These are phyloP conservation scores for Trametes hirsuta DNA, from an alignment of 1,284 basidiomycete species.

Conservation along the genomic window DNA sequence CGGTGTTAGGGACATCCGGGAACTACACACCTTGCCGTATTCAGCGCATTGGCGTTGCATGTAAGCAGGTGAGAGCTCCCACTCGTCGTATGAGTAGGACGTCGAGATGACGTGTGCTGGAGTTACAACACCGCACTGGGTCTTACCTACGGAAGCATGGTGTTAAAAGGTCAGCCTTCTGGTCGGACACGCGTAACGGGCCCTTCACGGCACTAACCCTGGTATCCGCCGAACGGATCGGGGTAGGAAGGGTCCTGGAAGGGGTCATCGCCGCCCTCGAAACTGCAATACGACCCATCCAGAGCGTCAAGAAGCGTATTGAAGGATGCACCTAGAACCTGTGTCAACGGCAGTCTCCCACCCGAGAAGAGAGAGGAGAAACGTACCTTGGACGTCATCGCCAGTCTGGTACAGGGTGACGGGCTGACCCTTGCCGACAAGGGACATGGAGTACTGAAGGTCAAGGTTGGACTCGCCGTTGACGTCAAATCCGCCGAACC, in stretches of 20 bases:
- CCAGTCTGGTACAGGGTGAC: constrained; percentile 36
- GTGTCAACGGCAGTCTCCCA: neutral
- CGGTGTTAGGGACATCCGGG: neutral
- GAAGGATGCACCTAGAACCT: constrained; percentile 44
- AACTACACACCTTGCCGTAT: constrained; percentile 45
- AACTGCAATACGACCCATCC: constrained; percentile 59
- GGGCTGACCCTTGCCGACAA: constrained; percentile 47
- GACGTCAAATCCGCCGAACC: constrained; percentile 33
- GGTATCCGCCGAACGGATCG: constrained; percentile 21
- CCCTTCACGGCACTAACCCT: constrained; percentile 4
- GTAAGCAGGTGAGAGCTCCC: constrained; percentile 39
- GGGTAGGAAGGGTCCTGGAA: constrained; percentile 30
- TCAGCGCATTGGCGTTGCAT: constrained; percentile 46
- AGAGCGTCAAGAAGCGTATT: constrained; percentile 51
- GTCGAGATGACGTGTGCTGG: constrained; percentile 47
- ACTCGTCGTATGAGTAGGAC: constrained; percentile 45
- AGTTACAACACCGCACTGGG: constrained; percentile 42
- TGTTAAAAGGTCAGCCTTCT: neutral
- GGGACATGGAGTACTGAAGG: constrained; percentile 51
- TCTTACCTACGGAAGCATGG: constrained; percentile 26
- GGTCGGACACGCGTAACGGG: neutral
- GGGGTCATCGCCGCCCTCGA: constrained; percentile 63
- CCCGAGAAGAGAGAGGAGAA: neutral
- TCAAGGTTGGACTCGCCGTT: constrained; percentile 60
- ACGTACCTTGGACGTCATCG: constrained; percentile 23